Conservation (phyloP, 208 protist genomes). For the Tritrichomonas foetus region DNA sequence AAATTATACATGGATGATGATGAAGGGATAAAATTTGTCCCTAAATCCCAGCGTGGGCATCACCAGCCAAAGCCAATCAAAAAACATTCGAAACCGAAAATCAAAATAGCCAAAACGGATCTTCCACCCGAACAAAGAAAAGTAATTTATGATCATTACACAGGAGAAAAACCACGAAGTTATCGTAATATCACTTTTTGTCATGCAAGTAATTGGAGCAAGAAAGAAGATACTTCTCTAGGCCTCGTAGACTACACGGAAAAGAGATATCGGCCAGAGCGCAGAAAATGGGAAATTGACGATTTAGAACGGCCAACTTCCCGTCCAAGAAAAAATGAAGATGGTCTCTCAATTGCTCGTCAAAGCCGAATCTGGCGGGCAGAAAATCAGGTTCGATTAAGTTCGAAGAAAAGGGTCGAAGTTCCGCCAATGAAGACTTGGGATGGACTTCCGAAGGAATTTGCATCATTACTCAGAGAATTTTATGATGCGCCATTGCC, state of each 20-base stretch:
- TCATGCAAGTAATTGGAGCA: background rate
- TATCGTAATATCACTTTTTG: background rate
- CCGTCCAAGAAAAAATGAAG: background rate
- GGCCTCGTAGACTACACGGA: no score
- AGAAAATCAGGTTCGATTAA: background rate
- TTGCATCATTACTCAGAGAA: background rate
- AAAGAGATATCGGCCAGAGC: background rate
- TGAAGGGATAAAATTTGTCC: background rate
- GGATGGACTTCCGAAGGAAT: background rate
- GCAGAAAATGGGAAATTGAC: background rate
- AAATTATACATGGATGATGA: background rate
- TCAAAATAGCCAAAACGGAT: background rate
- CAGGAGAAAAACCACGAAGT: background rate
- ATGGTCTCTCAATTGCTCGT: background rate
- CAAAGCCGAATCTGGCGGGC: background rate
- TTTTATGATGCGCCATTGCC: background rate
- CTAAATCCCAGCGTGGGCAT: background rate
- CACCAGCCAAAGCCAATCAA: background rate
- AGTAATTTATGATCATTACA: constrained; percentile 15
- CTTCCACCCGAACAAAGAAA: background rate
- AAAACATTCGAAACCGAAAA: background rate
- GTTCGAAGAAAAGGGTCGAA: background rate
- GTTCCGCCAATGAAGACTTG: background rate
- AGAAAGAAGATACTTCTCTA: background rate
- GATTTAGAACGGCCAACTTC: background rate